Percentiles rank a stretch among this genome's conserved stretches.
phyloP scores from a whole-genome alignment of 2,329 filamentous ascomycete genomes.

The Leptodontidium sp. region DNA sequence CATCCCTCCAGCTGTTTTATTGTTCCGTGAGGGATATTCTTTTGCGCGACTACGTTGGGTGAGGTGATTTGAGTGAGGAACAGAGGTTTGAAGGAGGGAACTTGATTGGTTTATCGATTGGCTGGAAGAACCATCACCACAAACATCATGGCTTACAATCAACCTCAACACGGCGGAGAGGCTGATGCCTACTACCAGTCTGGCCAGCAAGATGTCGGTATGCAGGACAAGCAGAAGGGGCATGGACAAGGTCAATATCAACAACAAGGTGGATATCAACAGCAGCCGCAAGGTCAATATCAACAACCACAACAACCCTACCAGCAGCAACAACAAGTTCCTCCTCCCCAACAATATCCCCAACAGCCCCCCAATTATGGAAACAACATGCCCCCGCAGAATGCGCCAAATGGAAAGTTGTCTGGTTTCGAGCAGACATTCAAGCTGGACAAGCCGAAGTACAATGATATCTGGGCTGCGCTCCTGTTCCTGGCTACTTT shows the following conservation, averaged over 20 bases:
- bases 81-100: not conserved
- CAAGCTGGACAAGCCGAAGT: constrained; percentile 84
- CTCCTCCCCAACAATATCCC: constrained; percentile 28
- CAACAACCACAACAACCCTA: constrained; percentile 31
- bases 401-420: constrained; percentile 24
- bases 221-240: constrained; percentile 26
- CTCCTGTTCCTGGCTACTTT: constrained; percentile 77
- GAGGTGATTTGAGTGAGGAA: not conserved
- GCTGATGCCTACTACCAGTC: constrained; percentile 40
- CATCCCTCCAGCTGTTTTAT: not conserved
- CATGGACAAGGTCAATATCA: constrained; percentile 7
- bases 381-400: constrained; percentile 16
- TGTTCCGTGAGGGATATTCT: not conserved
- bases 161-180: constrained; percentile 37
- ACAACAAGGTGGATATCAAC: constrained; percentile 14
- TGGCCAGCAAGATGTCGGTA: constrained; percentile 31
- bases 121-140: not conserved
- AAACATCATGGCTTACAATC: constrained; percentile 40
- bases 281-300: constrained; percentile 21
- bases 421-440: constrained; percentile 78
- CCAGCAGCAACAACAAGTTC: constrained; percentile 25
- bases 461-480: constrained; percentile 89
- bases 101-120: not conserved
- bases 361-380: constrained; percentile 39
- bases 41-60: not conserved